Evolutionary conservation across 2,329 filamentous ascomycete genomes (phyloP).

Genomic region (Fusarium foetens): DNA sequence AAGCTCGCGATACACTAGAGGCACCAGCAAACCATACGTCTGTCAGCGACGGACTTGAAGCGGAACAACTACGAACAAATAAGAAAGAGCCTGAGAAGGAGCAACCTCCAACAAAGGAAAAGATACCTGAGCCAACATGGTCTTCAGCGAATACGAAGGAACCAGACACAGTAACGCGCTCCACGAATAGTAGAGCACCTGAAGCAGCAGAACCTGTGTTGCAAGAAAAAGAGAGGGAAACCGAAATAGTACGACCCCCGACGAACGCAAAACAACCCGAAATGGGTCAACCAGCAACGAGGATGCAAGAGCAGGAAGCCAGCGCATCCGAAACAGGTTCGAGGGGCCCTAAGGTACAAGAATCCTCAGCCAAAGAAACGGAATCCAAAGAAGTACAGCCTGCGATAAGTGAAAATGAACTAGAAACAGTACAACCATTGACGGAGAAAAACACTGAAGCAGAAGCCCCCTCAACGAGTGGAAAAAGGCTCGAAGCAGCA

Average conservation of each 20-base stretch:
- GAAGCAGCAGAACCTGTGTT: not conserved
- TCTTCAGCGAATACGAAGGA: not conserved
- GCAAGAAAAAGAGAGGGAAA: not conserved
- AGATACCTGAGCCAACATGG: not conserved
- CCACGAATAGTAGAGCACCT: not conserved
- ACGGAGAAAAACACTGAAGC: not conserved
- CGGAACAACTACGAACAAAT: not conserved
- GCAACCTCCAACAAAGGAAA: not conserved
- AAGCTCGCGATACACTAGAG: not conserved
- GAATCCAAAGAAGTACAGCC: not conserved
- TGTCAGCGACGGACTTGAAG: not conserved
- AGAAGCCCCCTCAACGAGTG: not conserved
- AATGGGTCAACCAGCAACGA: not conserved
- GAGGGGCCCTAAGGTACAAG: not conserved
- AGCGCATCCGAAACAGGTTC: not conserved
- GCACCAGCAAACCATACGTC: not conserved
- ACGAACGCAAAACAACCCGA: not conserved
- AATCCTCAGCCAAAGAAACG: not conserved
- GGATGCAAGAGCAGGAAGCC: not conserved
- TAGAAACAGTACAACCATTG: not conserved
- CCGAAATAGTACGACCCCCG: not conserved
- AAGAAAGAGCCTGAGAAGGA: not conserved
- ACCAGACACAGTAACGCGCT: not conserved
- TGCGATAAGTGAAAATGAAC: not conserved
- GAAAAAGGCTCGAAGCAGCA: not conserved